These are phyloP conservation scores for Neofusicoccum laricinum DNA, from an alignment of 2,329 filamentous ascomycete species.

Conservation along the genomic window DNA sequence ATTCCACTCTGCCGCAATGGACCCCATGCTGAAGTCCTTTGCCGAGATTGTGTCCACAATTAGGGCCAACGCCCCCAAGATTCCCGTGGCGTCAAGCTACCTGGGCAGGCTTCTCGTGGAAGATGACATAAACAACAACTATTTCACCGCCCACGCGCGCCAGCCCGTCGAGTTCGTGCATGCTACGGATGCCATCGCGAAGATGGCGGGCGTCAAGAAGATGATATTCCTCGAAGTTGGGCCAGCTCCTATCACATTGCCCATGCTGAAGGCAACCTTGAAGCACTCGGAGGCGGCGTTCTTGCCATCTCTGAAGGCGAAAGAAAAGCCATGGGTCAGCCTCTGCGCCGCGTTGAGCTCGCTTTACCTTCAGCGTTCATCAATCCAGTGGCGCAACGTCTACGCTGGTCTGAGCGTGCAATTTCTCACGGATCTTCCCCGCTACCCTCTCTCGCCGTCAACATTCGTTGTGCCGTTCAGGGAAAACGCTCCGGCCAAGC, in stretches of 20 bases:
- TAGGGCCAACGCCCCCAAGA: neutral
- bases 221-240: neutral
- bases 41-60: slow-evolving; percentile 10
- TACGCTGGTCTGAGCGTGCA: neutral
- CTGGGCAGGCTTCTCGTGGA: neutral
- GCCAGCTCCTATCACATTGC: neutral
- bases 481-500: neutral
- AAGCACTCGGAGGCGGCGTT: neutral
- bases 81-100: neutral
- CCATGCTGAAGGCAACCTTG: slow-evolving; percentile 13
- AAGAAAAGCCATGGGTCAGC: neutral
- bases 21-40: slow-evolving; percentile 24
- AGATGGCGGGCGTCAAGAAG: neutral
- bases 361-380: neutral
- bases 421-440: neutral
- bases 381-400: neutral
- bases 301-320: neutral
- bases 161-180: neutral
- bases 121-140: neutral
- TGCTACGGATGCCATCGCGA: neutral
- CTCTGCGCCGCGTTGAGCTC: neutral
- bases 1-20: slow-evolving; percentile 27
- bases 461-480: slow-evolving; percentile 1
- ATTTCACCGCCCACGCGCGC: neutral
- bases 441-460: slow-evolving; percentile 3